Base-by-base conservation (phyloP, 352 stramenopile genomes). In the Phytophthora capsici region DNA sequence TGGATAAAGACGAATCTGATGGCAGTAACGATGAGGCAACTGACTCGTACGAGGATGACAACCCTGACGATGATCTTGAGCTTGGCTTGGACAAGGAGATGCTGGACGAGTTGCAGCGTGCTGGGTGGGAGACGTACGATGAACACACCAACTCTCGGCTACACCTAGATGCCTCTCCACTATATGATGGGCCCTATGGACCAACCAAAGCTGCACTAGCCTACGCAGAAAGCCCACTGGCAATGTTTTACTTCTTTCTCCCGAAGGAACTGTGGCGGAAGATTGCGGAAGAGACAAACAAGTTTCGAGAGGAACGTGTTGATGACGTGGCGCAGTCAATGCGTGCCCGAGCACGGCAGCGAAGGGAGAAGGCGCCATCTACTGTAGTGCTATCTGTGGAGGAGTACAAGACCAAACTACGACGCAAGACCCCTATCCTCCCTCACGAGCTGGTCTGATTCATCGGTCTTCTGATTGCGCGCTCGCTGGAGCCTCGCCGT, bases 181-280 rank as follows among this genome's bases (percentile, higher is more conserved):
- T 28, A 6, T 28, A 28, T 6, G 25, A 28, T 6, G 25, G 25
- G 17, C 52, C 40, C 8, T 51, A 0, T 4, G 38, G 40, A 0
- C 40, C 52, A 14, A 60, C 38, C n/a, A 19, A 17, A 36, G 40
- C 52, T 28, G 52, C 40, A 8, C 28, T 60, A 1, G 40, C 40
- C 1, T 52, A 60, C 13, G 40, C 40, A 9, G 26, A 36, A 3
- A 51, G 25, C 10, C 40, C 40, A 1, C 40, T 60, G 2, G 40
- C 52, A 5, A 45, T 45, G 8, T 60, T 60, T 16, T 51, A 51
- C 28, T 60, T 51, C 26, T 51, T 60, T 14, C 20, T 60, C 2
- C 52, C 40, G 10, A 60, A 44, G 26, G 52, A 60, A 14, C 19
- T 45, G 14, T 60, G 40, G 52, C 52, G 52, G 0, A 51, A 25